Evolutionary conservation across 495 filamentous ascomycete species (phyloP), one percentile per base, ranked within the genome.

Genomic region (Neurospora sublineolata): DNA sequence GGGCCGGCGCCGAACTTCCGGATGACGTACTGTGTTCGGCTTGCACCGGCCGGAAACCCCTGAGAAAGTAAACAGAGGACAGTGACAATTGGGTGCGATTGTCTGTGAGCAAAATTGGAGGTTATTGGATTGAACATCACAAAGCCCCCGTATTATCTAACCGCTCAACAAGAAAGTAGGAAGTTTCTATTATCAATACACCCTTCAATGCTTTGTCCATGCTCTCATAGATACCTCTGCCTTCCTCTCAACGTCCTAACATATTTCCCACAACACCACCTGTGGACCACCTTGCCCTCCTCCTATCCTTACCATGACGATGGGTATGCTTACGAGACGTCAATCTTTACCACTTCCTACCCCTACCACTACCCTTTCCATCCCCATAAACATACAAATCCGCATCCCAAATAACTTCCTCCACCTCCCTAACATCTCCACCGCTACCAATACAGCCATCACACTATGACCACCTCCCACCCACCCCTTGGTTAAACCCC

Each of bases 401-500:
- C 23, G 52, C 52, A 60, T 60, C 23, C 52, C 52, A 60, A 23
- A 60, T 33, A 60, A 60, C 52, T 0, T 60, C 52, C 20, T 33
- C 52, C 23, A 60, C 52, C 52, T 60, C 52, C 5, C 6, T 9
- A 16, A 8, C 23, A 27, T 60, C 27, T 0, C 52, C 52, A 60
- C 7, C 0, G 0, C 52, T 16, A 27, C 52, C 20, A n/a, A 39
- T 2, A 16, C 69, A 73, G 70, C 69, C 76, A 73, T 39, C 75
- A 75, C 52, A 74, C 75, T 42, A 73, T 75, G 70, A 79, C 71
- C 11, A 74, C 77, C 52, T 76, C 72, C 41, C 69, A 68, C 40
- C 73, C 68, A 14, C 71, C 71, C 3, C 71, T 69, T 71, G 76
- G 75, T 33, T 73, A 73, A 70, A 1, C 72, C 79, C 77, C 72